Conservation (phyloP, 2,329 filamentous ascomycete species). For the Leptographium lundbergii region DNA sequence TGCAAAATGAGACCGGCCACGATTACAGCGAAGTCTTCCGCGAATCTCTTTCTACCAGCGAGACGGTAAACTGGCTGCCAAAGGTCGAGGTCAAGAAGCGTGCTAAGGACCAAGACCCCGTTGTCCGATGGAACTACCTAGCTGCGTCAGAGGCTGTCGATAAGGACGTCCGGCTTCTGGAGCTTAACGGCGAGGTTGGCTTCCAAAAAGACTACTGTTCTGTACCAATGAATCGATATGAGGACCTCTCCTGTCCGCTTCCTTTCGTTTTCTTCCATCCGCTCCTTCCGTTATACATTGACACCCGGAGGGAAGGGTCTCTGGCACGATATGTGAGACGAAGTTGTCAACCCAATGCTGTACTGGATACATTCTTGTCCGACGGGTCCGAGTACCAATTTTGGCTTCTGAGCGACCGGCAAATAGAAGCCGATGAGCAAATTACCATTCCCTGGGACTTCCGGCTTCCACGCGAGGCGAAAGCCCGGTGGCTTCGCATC, state of each 20-base stretch:
- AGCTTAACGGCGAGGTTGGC: conserved; percentile 69
- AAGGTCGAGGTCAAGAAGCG: conserved; percentile 41
- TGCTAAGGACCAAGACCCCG: conserved; percentile 30
- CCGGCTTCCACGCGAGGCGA: conserved; percentile 42
- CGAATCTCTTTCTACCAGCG: conserved; percentile 28
- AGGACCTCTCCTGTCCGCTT: conserved; percentile 48
- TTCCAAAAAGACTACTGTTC: conserved; percentile 61
- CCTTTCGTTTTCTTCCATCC: conserved; percentile 85
- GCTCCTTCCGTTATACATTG: conserved; percentile 79
- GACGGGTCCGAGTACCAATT: conserved; percentile 74
- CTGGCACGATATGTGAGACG: conserved; percentile 77
- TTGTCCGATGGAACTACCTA: conserved; percentile 60
- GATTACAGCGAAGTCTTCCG: conserved; percentile 58
- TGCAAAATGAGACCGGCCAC: conserved; percentile 56
- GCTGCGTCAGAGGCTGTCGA: conserved; percentile 36
- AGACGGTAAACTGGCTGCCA: conserved; percentile 29
- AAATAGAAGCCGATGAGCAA: conserved; percentile 53
- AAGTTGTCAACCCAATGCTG: conserved; percentile 85
- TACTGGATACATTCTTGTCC: conserved; percentile 73
- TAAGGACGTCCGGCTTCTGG: conserved; percentile 45
- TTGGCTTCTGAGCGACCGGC: conserved; percentile 75
- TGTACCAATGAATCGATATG: conserved; percentile 54
- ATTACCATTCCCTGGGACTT: conserved; percentile 59
- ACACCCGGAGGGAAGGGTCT: conserved; percentile 79
- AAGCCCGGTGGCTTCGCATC: conserved; percentile 41